These are phyloP conservation scores for Smithsoniella earleae DNA, from an alignment of 163 green algal species.

Conservation along the genomic window DNA sequence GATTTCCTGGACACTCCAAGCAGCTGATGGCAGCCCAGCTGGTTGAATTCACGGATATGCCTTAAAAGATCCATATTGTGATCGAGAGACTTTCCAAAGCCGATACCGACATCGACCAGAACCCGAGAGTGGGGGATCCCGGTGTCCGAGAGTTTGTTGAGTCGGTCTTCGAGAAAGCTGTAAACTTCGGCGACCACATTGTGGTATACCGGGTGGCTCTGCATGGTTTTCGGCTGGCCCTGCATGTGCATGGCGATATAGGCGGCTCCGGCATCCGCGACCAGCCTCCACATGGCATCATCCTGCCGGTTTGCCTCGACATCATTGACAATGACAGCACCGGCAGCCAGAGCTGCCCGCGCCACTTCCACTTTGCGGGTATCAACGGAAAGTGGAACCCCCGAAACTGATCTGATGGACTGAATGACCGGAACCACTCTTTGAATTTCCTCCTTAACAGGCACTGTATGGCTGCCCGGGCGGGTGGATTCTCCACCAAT, in stretches of 20 bases:
- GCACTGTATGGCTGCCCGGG: constrained; percentile 51
- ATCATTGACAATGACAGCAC: constrained; percentile 92
- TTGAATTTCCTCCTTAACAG: constrained; percentile 50
- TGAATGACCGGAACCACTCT: constrained; percentile 61
- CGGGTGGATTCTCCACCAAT: constrained; percentile 81
- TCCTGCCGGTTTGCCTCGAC: constrained; percentile 77
- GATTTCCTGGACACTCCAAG: too few species aligned
- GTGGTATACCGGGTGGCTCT: too few species aligned
- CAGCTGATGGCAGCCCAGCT: too few species aligned
- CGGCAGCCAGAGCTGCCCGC: constrained; percentile 52
- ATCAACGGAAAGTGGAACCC: constrained; percentile 73
- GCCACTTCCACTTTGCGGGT: constrained; percentile 84
- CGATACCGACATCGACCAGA: constrained; percentile 70
- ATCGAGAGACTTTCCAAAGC: not conserved
- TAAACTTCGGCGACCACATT: too few species aligned
- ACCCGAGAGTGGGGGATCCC: too few species aligned
- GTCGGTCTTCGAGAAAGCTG: too few species aligned
- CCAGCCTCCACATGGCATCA: constrained; percentile 61
- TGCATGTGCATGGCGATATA: too few species aligned
- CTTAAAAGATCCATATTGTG: not conserved
- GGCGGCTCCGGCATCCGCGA: too few species aligned
- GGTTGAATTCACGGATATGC: too few species aligned
- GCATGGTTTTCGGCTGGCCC: too few species aligned
- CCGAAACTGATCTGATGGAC: constrained; percentile 36
- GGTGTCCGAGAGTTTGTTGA: too few species aligned